A percentile compares a stretch with the other conserved stretches of the same genome.
Evolutionary conservation across 176 grass and related monocot species (phyloP).

Genomic region (Olyra latifolia): DNA sequence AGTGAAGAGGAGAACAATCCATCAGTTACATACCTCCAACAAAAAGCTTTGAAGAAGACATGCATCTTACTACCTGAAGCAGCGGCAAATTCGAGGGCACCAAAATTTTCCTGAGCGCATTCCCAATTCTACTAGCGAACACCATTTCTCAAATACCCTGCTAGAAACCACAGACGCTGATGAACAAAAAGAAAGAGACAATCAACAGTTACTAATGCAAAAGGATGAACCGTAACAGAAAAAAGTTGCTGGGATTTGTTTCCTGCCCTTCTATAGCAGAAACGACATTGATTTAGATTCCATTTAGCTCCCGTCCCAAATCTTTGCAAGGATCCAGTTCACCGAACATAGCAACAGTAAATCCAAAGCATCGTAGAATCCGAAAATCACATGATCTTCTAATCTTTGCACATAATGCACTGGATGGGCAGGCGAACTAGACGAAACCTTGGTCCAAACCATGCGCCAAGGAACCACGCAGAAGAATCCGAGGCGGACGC

Average conservation of each 20-base stretch:
- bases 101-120: conserved; percentile 44
- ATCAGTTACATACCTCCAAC: conserved; percentile 59
- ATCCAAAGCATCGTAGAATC: neutral
- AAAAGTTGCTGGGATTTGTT: neutral
- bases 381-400: neutral
- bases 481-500: neutral
- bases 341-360: too few species aligned
- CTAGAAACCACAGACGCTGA: neutral
- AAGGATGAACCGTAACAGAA: neutral
- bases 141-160: conserved; percentile 45
- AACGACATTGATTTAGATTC: neutral
- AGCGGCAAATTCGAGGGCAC: conserved; percentile 49
- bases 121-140: conserved; percentile 61
- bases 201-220: neutral
- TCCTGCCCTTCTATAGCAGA: neutral
- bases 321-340: neutral
- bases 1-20: neutral
- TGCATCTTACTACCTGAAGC: conserved; percentile 74
- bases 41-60: conserved; percentile 93
- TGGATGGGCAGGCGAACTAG: neutral
- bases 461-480: neutral
- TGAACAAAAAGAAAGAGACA: neutral
- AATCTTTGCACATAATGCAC: neutral
- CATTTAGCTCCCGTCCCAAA: neutral
- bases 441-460: neutral